These are phyloP conservation scores for Nannochloropsis oceanica DNA, from an alignment of 108 stramenopile species.

Conservation along the genomic window DNA sequence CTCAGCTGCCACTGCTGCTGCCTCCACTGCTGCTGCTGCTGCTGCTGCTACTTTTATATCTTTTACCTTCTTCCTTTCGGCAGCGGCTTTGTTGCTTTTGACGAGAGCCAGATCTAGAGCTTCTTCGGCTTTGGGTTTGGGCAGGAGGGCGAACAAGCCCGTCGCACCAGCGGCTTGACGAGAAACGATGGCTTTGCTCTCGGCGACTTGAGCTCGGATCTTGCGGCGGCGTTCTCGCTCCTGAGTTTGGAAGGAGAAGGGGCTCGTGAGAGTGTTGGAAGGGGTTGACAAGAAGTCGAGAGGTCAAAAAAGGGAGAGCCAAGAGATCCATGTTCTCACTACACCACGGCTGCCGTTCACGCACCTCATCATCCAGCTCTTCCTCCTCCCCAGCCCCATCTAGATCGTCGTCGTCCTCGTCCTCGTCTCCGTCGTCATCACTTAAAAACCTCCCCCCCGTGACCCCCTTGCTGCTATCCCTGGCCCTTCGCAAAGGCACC, in stretches of 20 bases:
- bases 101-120: neutral
- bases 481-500: neutral
- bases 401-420: neutral
- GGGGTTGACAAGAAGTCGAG: neutral
- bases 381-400: neutral
- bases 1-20: neutral
- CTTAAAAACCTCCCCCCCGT: neutral
- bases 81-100: neutral
- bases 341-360: neutral
- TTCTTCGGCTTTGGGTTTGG: neutral
- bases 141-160: neutral
- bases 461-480: neutral
- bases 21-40: neutral
- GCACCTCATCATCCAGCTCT: neutral
- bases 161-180: neutral
- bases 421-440: neutral
- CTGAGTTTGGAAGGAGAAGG: neutral
- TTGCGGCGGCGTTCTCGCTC: neutral
- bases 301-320: neutral
- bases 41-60: neutral
- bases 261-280: neutral
- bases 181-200: neutral
- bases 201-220: neutral
- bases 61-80: neutral
- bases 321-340: neutral